Conservation (phyloP, 1,284 basidiomycete species). For the Melampsora larici-populina region DNA sequence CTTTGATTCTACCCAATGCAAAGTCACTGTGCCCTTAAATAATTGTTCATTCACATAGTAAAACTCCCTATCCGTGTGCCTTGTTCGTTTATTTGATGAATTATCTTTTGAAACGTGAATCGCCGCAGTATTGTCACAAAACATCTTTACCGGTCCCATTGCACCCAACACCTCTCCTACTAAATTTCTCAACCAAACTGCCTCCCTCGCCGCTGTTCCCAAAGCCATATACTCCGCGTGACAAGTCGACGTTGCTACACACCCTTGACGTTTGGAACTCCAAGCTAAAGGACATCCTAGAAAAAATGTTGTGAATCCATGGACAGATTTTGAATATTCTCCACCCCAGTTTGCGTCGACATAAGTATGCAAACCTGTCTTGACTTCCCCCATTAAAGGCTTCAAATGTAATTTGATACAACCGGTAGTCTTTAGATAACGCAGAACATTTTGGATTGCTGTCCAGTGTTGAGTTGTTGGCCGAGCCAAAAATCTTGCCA, state of each 20-base stretch:
- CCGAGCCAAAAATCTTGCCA: too few relatives aligned
- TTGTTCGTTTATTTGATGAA: background rate
- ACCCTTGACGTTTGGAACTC: background rate
- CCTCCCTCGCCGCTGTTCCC: background rate
- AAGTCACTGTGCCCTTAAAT: background rate
- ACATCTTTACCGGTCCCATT: background rate
- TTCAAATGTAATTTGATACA: too few relatives aligned
- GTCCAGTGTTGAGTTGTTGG: too few relatives aligned
- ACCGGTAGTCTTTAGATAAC: too few relatives aligned
- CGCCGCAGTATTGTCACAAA: conserved; percentile 7
- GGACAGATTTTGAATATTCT: background rate
- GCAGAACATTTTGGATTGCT: too few relatives aligned
- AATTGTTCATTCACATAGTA: conserved; percentile 13
- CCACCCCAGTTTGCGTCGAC: conserved; percentile 22
- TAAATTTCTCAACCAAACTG: conserved; percentile 18
- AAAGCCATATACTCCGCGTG: conserved; percentile 24
- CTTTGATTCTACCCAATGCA: too few relatives aligned
- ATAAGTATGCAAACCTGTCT: too few relatives aligned
- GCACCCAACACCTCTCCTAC: background rate
- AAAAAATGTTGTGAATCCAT: background rate
- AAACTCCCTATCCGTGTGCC: conserved; percentile 7
- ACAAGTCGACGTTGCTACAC: background rate
- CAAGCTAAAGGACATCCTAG: background rate
- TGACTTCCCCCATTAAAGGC: too few relatives aligned
- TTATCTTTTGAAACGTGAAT: background rate